phyloP scores from a whole-genome alignment of 192 early-diverging fungal genomes.

The Backusella morwellensis region DNA sequence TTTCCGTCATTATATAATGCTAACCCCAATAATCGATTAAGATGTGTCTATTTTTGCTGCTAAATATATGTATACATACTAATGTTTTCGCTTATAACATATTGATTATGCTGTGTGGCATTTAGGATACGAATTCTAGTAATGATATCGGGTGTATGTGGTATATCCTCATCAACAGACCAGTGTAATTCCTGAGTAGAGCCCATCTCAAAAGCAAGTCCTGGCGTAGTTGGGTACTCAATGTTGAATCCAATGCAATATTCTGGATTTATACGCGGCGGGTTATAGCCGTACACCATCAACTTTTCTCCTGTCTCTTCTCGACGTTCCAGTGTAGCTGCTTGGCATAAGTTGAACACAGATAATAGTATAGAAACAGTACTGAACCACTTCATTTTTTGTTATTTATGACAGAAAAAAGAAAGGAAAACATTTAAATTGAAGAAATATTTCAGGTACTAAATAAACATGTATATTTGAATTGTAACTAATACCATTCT shows the following conservation, averaged over 20 bases:
- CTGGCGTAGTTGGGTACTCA: slow-evolving; percentile 29
- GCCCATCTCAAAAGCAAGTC: slow-evolving; percentile 22
- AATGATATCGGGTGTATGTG: slow-evolving; percentile 28
- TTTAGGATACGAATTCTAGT: slow-evolving; percentile 39
- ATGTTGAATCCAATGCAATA: slow-evolving; percentile 32
- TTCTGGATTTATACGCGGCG: slow-evolving; percentile 35
- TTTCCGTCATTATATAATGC: slow-evolving; percentile 27
- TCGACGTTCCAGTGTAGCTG: background rate
- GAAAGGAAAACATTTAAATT: background rate
- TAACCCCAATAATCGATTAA: background rate
- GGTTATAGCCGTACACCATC: slow-evolving; percentile 33
- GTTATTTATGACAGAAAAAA: background rate
- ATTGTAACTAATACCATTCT: slow-evolving; percentile 1
- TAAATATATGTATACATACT: slow-evolving; percentile 13
- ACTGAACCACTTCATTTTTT: background rate
- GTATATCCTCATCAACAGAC: slow-evolving; percentile 30
- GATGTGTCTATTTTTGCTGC: background rate
- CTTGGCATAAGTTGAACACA: background rate
- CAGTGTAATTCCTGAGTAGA: slow-evolving; percentile 29
- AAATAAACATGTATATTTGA: background rate
- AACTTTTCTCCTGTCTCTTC: slow-evolving; percentile 29
- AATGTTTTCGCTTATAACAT: slow-evolving; percentile 34
- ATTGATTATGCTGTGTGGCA: slow-evolving; percentile 35
- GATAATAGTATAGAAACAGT: background rate
- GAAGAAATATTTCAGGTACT: background rate